phyloP scores from a whole-genome alignment of 352 stramenopile genomes.

The Blastocystis sp. region DNA sequence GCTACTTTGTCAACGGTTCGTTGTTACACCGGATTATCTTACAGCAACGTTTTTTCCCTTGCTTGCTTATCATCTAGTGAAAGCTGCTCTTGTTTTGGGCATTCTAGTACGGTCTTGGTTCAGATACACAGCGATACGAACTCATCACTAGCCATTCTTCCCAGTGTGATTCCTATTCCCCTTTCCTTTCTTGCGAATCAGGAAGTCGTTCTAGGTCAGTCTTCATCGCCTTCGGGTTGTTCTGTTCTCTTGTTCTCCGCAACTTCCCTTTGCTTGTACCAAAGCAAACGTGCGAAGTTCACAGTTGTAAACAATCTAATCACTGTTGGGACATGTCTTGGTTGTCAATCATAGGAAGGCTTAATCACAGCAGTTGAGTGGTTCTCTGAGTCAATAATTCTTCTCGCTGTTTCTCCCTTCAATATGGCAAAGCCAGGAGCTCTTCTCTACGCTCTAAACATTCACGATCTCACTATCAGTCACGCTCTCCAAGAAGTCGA shows the following conservation, averaged over 20 bases:
- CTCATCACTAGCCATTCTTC: background rate
- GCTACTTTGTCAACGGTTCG: conserved; percentile 1
- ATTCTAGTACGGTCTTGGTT: background rate
- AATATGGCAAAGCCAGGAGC: background rate
- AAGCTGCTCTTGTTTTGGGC: conserved; percentile 14
- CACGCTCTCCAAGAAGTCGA: conserved; percentile 38
- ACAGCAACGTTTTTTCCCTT: background rate
- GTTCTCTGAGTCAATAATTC: background rate
- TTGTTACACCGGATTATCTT: background rate
- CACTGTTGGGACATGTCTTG: background rate
- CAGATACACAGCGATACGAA: background rate
- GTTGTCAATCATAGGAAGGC: background rate
- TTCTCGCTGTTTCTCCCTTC: background rate
- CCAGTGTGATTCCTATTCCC: background rate
- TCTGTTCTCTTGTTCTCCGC: background rate
- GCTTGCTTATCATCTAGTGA: background rate
- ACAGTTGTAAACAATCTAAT: background rate
- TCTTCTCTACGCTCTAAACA: background rate
- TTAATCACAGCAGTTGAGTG: background rate
- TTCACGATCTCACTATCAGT: background rate
- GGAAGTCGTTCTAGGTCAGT: background rate
- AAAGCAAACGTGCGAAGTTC: background rate
- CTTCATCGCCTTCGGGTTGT: background rate
- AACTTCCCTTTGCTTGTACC: conserved; percentile 1
- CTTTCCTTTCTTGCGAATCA: background rate